Conservation (phyloP, 176 grass and related monocot genomes). For the Typha latifolia region DNA sequence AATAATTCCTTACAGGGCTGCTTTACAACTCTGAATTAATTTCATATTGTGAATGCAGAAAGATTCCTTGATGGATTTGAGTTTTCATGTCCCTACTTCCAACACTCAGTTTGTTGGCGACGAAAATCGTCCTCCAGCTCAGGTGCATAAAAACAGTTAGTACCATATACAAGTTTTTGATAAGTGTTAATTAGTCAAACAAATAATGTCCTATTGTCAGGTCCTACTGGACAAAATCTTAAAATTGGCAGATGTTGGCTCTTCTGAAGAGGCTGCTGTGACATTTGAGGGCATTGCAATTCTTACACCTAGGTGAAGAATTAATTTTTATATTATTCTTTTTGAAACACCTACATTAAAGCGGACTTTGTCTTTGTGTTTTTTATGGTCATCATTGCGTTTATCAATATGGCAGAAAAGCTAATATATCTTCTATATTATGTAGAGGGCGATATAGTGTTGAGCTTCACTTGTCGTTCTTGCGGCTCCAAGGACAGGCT, state of each 20-base stretch:
- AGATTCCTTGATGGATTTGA: constrained; percentile 91
- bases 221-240: constrained; percentile 62
- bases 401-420: background rate
- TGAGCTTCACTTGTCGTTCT: constrained; percentile 82
- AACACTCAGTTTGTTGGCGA: constrained; percentile 82
- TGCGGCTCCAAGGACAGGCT: constrained; percentile 82
- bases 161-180: background rate
- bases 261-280: constrained; percentile 72
- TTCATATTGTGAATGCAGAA: constrained; percentile 38
- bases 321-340: constrained; percentile 9
- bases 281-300: constrained; percentile 93
- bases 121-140: constrained; percentile 62
- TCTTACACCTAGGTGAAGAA: constrained; percentile 77
- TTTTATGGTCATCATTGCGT: background rate
- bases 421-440: constrained; percentile 2
- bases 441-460: constrained; percentile 82
- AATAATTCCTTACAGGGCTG: background rate
- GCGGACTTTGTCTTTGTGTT: constrained; percentile 1
- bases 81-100: constrained; percentile 76
- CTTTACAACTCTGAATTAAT: constrained; percentile 8
- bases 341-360: background rate
- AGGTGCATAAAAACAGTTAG: constrained; percentile 33
- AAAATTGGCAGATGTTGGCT: constrained; percentile 47
- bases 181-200: background rate
- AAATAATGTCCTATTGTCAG: constrained; percentile 30